Base-by-base conservation (phyloP, 768 basidiomycete genomes). In the Auricularia auricula-judae region DNA sequence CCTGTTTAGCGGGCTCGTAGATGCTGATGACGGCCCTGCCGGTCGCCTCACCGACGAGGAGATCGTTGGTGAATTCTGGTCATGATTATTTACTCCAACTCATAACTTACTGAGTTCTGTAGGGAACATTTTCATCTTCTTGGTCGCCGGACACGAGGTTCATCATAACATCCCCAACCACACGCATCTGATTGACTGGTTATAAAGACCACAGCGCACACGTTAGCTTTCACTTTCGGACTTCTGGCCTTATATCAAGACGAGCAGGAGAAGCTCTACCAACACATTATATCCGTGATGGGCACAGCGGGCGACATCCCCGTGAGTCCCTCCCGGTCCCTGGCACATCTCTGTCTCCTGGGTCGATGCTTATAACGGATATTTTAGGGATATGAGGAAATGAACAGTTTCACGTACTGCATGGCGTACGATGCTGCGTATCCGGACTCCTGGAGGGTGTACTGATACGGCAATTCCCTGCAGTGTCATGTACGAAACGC, bases 91-190 rank as follows among this genome's bases (percentile, higher is more conserved):
- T 29, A 29, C 29, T 29, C 29, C 29, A 29, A 29, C 29, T 29
- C 29, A 29, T 29, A 29, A 29, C 29, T 29, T 29, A 29, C 29
- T 29, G 29, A 29, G 29, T 29, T 29, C 29, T 29, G 29, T 36
- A 66, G 65, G 62, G 3, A 63, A 66, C 42, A 61, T 64, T 10
- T 64, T 66, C 34, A 54, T 64, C 29, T 71, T 70, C 62, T 61
- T 71, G 29, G 42, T 72, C 16, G 71, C 71, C 33, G 71, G 71
- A 12, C 71, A 72, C 61, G 71, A 69, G 65, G 36, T 51, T 54
- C 29, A 29, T 29, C 29, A 29, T 29, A 29, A 29, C 29, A 29
- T 29, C 16, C 21, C 18, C 21, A 35, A 42, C 42, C 43, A 44
- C 43, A 11, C 43, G 18, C 43, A 3, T 44, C 18, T 44, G 10